These are phyloP conservation scores for Rhodotorula sp. DNA, from an alignment of 1,284 basidiomycete genomes.

Conservation along the genomic window DNA sequence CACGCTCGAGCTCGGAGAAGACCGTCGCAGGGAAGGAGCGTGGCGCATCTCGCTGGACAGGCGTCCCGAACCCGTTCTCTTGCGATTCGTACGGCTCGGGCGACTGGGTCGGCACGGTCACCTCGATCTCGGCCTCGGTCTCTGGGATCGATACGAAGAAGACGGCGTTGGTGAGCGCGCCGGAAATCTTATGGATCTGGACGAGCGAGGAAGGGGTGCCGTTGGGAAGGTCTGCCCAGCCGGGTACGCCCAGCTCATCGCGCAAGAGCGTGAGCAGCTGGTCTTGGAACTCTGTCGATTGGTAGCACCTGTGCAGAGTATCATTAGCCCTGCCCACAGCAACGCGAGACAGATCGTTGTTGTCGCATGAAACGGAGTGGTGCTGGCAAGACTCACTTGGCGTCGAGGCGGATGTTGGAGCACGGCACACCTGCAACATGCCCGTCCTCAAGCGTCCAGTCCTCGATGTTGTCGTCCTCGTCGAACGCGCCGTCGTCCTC, in stretches of 20 bases:
- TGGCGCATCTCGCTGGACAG: neutral
- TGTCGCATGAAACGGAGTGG: too few relatives aligned
- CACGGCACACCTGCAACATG: conserved; percentile 41
- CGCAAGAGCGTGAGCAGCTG: conserved; percentile 46
- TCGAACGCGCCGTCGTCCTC: neutral
- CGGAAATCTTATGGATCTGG: conserved; percentile 53
- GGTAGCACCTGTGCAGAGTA: conserved; percentile 60
- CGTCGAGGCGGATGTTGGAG: conserved; percentile 34
- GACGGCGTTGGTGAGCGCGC: conserved; percentile 87
- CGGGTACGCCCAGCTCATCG: conserved; percentile 37
- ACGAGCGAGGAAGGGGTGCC: conserved; percentile 32
- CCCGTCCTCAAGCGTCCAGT: conserved; percentile 39
- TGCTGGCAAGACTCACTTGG: conserved; percentile 33
- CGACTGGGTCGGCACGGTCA: conserved; percentile 2
- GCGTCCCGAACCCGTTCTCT: too few relatives aligned
- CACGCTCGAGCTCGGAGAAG: conserved; percentile 29
- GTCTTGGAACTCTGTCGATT: conserved; percentile 60
- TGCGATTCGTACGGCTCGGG: neutral
- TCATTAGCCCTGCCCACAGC: too few relatives aligned
- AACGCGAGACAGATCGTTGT: neutral
- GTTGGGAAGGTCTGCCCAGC: conserved; percentile 33
- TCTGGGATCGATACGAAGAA: conserved; percentile 71
- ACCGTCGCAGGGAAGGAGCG: conserved; percentile 18
- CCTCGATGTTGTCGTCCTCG: conserved; percentile 35
- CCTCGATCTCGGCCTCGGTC: conserved; percentile 18